Base-by-base conservation (phyloP, 352 stramenopile genomes). In the Thalassiosira pacifica region DNA sequence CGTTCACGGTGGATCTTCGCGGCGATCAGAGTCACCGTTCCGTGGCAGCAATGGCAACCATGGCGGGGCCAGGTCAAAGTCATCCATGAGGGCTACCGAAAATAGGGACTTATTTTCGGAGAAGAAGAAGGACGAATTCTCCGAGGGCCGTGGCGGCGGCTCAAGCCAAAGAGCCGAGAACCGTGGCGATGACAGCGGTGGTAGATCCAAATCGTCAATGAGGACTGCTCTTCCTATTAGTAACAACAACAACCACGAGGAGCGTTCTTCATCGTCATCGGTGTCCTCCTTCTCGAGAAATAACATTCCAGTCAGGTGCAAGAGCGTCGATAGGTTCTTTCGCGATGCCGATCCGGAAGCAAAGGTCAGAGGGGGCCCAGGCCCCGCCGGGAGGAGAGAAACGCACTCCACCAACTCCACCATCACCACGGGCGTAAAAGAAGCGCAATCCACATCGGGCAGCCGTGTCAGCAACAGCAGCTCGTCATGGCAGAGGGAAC, bases 241-340 rank as follows among this genome's bases (percentile, higher is more conserved):
- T n/a, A n/a, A n/a, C n/a, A n/a, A n/a, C n/a, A n/a, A n/a, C n/a
- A n/a, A n/a, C n/a, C n/a, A n/a, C n/a, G n/a, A n/a, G n/a, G n/a
- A 19, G 31, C 42, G 27, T 37, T 52, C 4, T 69, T 16, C 13
- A 45, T 6, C 61, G 2, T 53, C 27, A n/a, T n/a, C n/a, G n/a
- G n/a, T n/a, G 34, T 69, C 16, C 34, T 52, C 26, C 31, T 29
- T 69, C 11, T 19, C 40, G n/a, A n/a, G n/a, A n/a, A n/a, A 27
- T 45, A 13, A 22, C 64, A 32, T 37, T 59, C 69, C 34, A 34
- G 31, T 31, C 16, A 72, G 60, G 37, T 37, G 60, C 27, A 61
- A 8, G 31, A 61, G 65, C 57, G 45, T 70, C 1, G 65, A 79
- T 82, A 2, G 45, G 32, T 71, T 32, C 26, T 75, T 66, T 22